Evolutionary conservation across 2,329 filamentous ascomycete genomes (phyloP).

Genomic region (Emmonsia crescens): DNA sequence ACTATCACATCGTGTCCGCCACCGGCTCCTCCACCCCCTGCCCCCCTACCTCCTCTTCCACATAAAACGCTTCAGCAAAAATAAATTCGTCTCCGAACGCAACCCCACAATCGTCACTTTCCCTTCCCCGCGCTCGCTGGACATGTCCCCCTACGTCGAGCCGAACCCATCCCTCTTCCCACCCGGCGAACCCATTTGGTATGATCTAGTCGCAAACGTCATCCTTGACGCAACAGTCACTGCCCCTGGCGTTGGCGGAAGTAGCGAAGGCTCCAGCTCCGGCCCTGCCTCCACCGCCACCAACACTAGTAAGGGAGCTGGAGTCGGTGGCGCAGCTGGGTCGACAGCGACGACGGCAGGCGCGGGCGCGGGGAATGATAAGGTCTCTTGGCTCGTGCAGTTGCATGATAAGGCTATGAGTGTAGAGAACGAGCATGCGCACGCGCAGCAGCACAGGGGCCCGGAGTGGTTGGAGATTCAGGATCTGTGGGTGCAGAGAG

Average conservation of each 20-base stretch:
- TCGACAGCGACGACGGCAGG: constrained; percentile 32
- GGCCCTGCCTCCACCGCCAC: constrained; percentile 12
- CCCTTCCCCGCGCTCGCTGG: constrained; percentile 67
- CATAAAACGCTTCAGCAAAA: constrained; percentile 91
- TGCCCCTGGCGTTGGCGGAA: constrained; percentile 54
- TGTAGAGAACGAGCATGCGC: constrained; percentile 25
- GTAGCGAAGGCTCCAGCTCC: constrained; percentile 15
- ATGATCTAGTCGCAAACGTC: constrained; percentile 93
- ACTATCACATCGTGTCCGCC: constrained; percentile 75
- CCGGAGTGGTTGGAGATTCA: constrained; percentile 90
- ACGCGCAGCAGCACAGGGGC: constrained; percentile 31
- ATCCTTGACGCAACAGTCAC: constrained; percentile 41
- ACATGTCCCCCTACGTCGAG: constrained; percentile 85
- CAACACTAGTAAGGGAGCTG: constrained; percentile 23
- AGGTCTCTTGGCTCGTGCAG: constrained; percentile 93
- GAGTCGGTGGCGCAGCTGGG: constrained; percentile 24
- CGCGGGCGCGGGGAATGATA: constrained; percentile 81
- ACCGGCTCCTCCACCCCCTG: constrained; percentile 78
- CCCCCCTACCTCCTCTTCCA: constrained; percentile 89
- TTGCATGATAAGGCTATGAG: constrained; percentile 60
- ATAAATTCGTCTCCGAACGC: constrained; percentile 91
- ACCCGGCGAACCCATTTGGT: constrained; percentile 74
- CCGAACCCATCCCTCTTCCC: constrained; percentile 63
- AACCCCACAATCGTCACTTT: constrained; percentile 99
- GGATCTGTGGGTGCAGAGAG: constrained; percentile 84